Conservation (phyloP, 2,329 filamentous ascomycete species). For the Exophiala alcalophila region DNA sequence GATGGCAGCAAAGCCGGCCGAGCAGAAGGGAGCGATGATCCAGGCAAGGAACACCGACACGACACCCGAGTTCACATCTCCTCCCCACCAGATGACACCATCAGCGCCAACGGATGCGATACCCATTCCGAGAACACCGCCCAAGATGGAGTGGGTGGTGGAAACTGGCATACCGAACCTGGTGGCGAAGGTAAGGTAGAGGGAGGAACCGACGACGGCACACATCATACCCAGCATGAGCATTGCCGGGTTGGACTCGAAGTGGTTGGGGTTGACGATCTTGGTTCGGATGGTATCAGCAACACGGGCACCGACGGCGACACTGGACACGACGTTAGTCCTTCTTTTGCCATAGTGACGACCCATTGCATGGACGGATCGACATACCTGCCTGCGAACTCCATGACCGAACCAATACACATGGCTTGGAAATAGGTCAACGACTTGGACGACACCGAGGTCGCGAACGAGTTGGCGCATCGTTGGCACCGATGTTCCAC, state of each 20-base stretch:
- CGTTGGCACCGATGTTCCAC: slow-evolving; percentile 76
- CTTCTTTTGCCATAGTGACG: not conserved
- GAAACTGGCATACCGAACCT: slow-evolving; percentile 69
- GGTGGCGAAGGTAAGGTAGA: slow-evolving; percentile 78
- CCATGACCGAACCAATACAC: slow-evolving; percentile 63
- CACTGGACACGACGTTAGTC: slow-evolving; percentile 20
- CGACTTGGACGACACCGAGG: slow-evolving; percentile 74
- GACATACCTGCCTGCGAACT: slow-evolving; percentile 53
- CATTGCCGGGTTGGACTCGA: slow-evolving; percentile 59
- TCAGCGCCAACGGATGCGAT: slow-evolving; percentile 62
- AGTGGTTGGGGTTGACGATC: slow-evolving; percentile 60
- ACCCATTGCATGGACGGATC: slow-evolving; percentile 41
- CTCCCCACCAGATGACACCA: slow-evolving; percentile 67
- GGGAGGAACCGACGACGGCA: slow-evolving; percentile 60
- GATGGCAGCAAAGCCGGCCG: slow-evolving; percentile 60
- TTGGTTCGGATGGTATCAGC: slow-evolving; percentile 76
- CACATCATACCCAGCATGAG: slow-evolving; percentile 66
- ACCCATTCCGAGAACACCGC: slow-evolving; percentile 65
- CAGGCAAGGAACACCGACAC: slow-evolving; percentile 69
- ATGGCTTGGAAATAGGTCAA: slow-evolving; percentile 67
- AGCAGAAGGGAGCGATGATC: slow-evolving; percentile 66
- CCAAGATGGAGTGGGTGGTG: slow-evolving; percentile 62
- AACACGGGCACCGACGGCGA: slow-evolving; percentile 65
- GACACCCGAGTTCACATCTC: slow-evolving; percentile 67
- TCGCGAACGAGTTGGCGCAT: slow-evolving; percentile 80